Evolutionary conservation across 352 stramenopile species (phyloP), one percentile per base, ranked within the genome.

Genomic region (Globisporangium okanoganense): DNA sequence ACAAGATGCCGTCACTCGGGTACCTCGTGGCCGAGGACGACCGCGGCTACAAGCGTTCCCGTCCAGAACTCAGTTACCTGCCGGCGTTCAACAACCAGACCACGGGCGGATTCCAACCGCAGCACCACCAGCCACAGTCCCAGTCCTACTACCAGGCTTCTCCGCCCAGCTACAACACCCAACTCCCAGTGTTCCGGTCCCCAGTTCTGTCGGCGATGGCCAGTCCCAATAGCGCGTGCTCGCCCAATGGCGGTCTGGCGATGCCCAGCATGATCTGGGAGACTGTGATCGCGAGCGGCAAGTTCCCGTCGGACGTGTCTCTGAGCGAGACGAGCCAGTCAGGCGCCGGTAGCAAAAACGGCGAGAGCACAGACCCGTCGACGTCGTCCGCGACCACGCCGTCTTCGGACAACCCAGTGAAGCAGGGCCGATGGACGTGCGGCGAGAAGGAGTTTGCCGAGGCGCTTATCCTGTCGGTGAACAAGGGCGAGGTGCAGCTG

Each of bases 271-370:
- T 75, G 35, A 78, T 92, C 35, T 92, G 83, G 83, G 77, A 90
- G 22, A 73, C 72, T 3, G 83, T 92, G 22, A 64, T 90, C 25
- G 27, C 58, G 2, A 85, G 70, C 10, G 79, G 76, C 61, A 76
- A 78, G 52, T 90, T 92, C 50, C 83, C 83, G 0, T 64, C 67
- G 2, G 80, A 89, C 18, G 64, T 90, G 22, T 84, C 77, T 56
- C 64, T 91, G 14, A 87, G 64, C 50, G 79, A 89, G 45, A 62
- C 67, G 29, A 76, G 41, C 41, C 58, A 61, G 10, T 64, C 64
- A n/a, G 54, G 48, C 31, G 52, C 70, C 13, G 62, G 64, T 43
- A 69, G 60, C 36, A 71, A 73, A 38, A 22, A 24, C 6, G 51
- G 25, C 20, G 62, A 67, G 12, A 58, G 31, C 22, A 22, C 56